Percentiles rank a stretch among this genome's conserved stretches.
Conservation (phyloP, 2,329 filamentous ascomycete species). For the Triangularia setosa region DNA sequence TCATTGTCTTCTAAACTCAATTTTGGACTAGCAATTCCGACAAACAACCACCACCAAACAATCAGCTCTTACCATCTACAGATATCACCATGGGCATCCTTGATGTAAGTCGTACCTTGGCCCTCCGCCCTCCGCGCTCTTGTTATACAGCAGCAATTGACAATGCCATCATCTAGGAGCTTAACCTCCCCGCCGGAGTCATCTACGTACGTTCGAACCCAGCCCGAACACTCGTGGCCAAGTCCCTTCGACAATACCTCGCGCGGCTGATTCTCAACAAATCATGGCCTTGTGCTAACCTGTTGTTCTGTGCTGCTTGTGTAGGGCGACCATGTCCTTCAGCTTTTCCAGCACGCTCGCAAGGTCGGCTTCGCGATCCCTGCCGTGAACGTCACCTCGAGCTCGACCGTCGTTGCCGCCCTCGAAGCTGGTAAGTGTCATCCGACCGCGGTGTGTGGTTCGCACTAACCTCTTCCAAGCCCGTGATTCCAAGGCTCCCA, state of each 20-base stretch:
- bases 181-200: constrained; percentile 23
- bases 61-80: neutral
- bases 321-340: constrained; percentile 22
- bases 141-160: neutral
- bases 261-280: neutral
- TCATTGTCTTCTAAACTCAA: neutral
- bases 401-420: constrained; percentile 69
- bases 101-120: constrained; percentile 12
- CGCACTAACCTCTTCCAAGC: constrained; percentile 45
- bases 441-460: neutral
- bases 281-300: neutral
- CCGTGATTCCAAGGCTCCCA: constrained; percentile 79
- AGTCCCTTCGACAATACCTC: neutral
- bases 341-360: constrained; percentile 84
- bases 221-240: neutral
- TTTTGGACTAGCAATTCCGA: neutral
- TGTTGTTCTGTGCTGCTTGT: neutral
- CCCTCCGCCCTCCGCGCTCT: neutral
- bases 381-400: constrained; percentile 91
- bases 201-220: constrained; percentile 15
- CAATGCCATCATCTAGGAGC: constrained; percentile 11
- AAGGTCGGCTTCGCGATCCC: constrained; percentile 86
- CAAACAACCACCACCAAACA: neutral
- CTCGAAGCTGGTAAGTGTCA: constrained; percentile 64
- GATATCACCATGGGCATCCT: constrained; percentile 21